Base-by-base conservation (phyloP, 2,329 filamentous ascomycete species). In the Rhytidhysteron rufulum region DNA sequence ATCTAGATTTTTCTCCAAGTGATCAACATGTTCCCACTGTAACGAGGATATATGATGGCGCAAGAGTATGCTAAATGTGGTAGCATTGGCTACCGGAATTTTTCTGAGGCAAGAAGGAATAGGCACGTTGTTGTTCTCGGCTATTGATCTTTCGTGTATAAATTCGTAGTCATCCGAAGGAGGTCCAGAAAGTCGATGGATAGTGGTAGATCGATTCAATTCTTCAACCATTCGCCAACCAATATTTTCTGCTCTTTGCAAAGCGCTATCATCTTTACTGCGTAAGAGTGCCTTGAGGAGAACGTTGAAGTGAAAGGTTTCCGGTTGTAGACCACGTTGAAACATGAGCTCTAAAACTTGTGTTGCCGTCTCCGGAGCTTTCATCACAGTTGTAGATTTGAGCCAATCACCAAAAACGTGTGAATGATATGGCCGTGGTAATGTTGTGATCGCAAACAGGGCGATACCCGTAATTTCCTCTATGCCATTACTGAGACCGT, bases 401-500 rank as follows among this genome's bases (percentile, higher is more conserved):
- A 95, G 76, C 90, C 89, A 95, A 54, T 88, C 90, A 24, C 84
- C 86, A 50, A 89, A 85, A 64, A 95, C 87, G 65, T 88, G 91
- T 47, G 84, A 82, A 62, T 94, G 93, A 36, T 63, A 65, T 6
- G 41, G 35, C 33, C 73, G 68, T 4, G 80, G 80, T 16, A 84
- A 57, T 20, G 71, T 57, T 4, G 72, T 71, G 19, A 83, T 57
- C 2, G 70, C 70, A 8, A 69, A 40, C 11, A 63, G 47, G 11
- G 47, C 54, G 29, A 63, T 55, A 27, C 42, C 54, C 4, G 53
- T 62, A 48, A 57, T 57, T 21, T 50, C 49, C 13, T 48, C 45
- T 17, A 62, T 57, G 15, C 62, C 48, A 3, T 46, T 58, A 10
- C 52, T 58, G 2, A 64, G 48, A 5, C 50, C 47, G 30, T 55